Conservation (phyloP, 2,329 filamentous ascomycete genomes). For the Trichoderma atroviride region DNA sequence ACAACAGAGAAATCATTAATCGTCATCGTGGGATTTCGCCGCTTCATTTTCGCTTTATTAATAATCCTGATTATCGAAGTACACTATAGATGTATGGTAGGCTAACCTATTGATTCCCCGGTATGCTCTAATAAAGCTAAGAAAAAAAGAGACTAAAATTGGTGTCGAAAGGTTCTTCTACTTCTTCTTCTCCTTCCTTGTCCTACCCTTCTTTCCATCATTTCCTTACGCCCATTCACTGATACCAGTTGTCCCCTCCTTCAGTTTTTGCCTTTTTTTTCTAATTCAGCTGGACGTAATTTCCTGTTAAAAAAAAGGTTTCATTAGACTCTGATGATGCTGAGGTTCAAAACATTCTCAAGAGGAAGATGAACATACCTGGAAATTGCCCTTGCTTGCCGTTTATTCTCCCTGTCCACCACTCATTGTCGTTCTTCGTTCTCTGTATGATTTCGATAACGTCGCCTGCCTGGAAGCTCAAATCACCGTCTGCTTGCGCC, state of each 20-base stretch:
- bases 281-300: conserved; percentile 27
- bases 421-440: conserved; percentile 92
- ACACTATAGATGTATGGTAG: conserved; percentile 27
- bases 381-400: conserved; percentile 91
- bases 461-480: conserved; percentile 88
- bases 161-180: not conserved
- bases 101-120: conserved; percentile 12
- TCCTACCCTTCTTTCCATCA: not conserved
- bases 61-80: conserved; percentile 26
- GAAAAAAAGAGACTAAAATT: not conserved
- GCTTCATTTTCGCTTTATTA: conserved; percentile 19
- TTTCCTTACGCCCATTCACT: conserved; percentile 12
- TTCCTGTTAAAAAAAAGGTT: conserved; percentile 9
- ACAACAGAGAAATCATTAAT: not conserved
- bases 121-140: conserved; percentile 21
- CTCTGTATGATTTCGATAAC: conserved; percentile 81
- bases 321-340: not conserved
- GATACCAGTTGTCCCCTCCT: conserved; percentile 6
- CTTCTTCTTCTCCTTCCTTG: not conserved
- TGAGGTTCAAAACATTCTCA: not conserved
- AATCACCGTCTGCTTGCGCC: conserved; percentile 89
- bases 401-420: conserved; percentile 86
- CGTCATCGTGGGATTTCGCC: not conserved
- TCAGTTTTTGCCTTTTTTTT: not conserved
- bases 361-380: conserved; percentile 57